phyloP scores from a whole-genome alignment of 2,329 filamentous ascomycete species.

The Mollisia scopiformis region DNA sequence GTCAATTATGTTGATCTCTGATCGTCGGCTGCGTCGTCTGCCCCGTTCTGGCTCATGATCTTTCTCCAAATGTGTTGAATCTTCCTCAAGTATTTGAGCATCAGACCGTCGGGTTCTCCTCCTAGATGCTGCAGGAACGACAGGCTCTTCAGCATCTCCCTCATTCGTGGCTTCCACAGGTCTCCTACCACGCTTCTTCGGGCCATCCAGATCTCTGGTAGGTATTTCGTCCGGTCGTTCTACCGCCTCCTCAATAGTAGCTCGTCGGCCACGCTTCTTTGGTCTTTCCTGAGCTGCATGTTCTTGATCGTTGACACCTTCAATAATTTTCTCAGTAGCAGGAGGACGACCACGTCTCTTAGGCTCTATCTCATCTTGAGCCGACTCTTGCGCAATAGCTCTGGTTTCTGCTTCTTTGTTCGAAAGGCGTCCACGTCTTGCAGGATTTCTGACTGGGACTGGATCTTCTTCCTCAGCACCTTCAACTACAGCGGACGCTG shows the following conservation, averaged over 20 bases:
- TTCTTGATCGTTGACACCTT: not conserved
- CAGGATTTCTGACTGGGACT: not conserved
- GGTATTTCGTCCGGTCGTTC: not conserved
- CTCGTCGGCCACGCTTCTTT: not conserved
- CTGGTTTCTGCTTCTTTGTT: constrained; percentile 12
- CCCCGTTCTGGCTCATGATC: constrained; percentile 3
- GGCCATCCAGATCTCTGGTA: not conserved
- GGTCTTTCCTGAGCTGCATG: not conserved
- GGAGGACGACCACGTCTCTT: not conserved
- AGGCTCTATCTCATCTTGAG: not conserved
- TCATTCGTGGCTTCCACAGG: not conserved
- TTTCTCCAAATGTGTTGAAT: not conserved
- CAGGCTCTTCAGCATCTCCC: not conserved
- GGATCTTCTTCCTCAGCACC: not conserved
- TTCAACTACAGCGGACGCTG: not conserved
- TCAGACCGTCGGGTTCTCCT: not conserved
- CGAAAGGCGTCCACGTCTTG: constrained; percentile 9
- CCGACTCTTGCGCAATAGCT: not conserved
- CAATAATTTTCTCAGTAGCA: not conserved
- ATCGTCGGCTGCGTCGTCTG: constrained; percentile 1
- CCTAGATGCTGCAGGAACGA: not conserved
- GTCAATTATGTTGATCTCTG: not conserved
- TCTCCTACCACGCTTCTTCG: not conserved
- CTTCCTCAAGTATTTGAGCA: not conserved
- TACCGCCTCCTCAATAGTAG: not conserved